Conservation (phyloP, 2,329 filamentous ascomycete species). For the Sordariomycetes sp. region DNA sequence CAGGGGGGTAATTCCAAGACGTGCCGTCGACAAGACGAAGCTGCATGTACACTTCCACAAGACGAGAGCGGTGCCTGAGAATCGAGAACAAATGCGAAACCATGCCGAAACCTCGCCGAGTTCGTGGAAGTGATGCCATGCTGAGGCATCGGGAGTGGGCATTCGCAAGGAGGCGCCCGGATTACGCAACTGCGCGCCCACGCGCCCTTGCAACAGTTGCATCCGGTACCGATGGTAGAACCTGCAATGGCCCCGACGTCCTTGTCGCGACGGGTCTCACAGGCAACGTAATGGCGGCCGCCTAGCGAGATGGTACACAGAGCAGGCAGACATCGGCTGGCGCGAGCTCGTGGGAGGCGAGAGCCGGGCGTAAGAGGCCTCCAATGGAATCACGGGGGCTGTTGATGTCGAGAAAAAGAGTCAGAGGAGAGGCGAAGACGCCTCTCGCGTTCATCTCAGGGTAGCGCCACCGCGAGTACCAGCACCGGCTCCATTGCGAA, state of each 20-base stretch:
- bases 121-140: too few relatives aligned
- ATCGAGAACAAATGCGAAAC: too few relatives aligned
- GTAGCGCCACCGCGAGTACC: background rate
- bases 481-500: background rate
- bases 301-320: background rate
- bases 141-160: too few relatives aligned
- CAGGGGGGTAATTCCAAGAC: too few relatives aligned
- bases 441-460: background rate
- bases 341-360: background rate
- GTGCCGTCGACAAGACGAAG: too few relatives aligned
- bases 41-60: too few relatives aligned
- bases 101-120: too few relatives aligned
- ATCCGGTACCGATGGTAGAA: background rate
- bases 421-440: background rate
- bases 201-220: background rate
- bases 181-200: background rate
- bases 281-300: background rate
- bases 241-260: background rate
- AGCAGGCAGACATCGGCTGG: background rate
- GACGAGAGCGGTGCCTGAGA: too few relatives aligned
- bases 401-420: background rate
- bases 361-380: background rate
- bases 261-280: too few relatives aligned
- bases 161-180: background rate
- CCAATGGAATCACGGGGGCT: background rate